Evolutionary conservation across 768 basidiomycete species (phyloP).

Genomic region (Amanita subjunquillea): DNA sequence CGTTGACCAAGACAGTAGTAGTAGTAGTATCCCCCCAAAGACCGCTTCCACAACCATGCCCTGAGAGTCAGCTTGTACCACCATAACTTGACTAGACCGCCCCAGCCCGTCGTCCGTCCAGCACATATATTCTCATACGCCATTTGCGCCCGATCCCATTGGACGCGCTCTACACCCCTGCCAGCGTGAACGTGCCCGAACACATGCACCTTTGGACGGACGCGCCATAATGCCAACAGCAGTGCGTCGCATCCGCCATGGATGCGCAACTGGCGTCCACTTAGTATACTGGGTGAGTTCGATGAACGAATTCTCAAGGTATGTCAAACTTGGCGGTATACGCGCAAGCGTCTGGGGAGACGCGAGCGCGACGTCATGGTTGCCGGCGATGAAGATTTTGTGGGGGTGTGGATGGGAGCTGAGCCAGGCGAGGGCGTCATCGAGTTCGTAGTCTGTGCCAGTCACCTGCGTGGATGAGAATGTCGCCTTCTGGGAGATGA

Average conservation of each 20-base stretch:
- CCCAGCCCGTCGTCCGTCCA: slow-evolving; percentile 1
- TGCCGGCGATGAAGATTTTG: slow-evolving; percentile 1
- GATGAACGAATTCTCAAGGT: slow-evolving; percentile 1
- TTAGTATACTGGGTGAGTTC: background rate
- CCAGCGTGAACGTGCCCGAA: slow-evolving; percentile 3
- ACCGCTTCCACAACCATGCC: background rate
- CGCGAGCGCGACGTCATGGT: slow-evolving; percentile 1
- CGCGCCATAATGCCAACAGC: background rate
- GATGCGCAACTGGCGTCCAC: background rate
- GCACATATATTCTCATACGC: slow-evolving; percentile 3
- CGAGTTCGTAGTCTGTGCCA: slow-evolving; percentile 21
- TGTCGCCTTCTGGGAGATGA: slow-evolving; percentile 24
- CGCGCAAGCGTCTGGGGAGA: background rate
- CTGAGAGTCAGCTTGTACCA: background rate
- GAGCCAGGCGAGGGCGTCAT: slow-evolving; percentile 18
- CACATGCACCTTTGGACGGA: background rate
- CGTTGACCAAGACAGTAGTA: slow-evolving; percentile 1
- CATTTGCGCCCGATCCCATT: slow-evolving; percentile 2
- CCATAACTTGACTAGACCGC: background rate
- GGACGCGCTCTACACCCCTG: background rate
- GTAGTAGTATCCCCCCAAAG: background rate
- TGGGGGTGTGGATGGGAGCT: slow-evolving; percentile 8
- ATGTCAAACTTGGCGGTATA: background rate
- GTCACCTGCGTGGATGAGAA: slow-evolving; percentile 31
- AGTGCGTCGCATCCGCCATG: background rate